Percentiles rank a stretch among this genome's conserved stretches.
phyloP scores from a whole-genome alignment of 192 early-diverging fungal species.

The Coemansia brasiliensis region DNA sequence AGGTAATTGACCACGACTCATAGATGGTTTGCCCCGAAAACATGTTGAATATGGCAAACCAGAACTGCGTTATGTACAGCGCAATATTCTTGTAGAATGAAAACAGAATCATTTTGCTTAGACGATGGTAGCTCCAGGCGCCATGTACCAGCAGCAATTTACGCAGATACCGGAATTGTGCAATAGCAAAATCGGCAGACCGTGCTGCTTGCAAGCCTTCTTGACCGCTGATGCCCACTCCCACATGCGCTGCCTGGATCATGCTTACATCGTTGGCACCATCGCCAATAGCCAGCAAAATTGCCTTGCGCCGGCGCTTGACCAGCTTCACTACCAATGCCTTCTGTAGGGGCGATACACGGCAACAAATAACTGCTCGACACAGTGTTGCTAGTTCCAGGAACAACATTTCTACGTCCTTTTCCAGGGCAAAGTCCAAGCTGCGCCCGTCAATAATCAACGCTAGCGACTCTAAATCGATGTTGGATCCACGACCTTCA shows the following conservation, averaged over 20 bases:
- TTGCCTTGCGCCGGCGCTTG: conserved; percentile 83
- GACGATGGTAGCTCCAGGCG: conserved; percentile 93
- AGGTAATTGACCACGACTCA: conserved; percentile 96
- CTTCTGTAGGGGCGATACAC: conserved; percentile 97
- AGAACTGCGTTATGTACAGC: conserved; percentile 97
- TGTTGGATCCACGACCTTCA: conserved; percentile 51
- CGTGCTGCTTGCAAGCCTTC: conserved; percentile 97
- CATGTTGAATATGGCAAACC: conserved; percentile 91
- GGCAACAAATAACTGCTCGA: conserved; percentile 96
- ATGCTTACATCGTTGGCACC: conserved; percentile 99
- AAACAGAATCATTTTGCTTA: conserved; percentile 94
- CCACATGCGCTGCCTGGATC: conserved; percentile 99
- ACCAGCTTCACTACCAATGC: conserved; percentile 98
- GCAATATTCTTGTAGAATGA: conserved; percentile 99
- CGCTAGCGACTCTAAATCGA: conserved; percentile 70
- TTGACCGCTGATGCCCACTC: conserved; percentile 93
- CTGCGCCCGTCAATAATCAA: conserved; percentile 95
- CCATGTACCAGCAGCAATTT: conserved; percentile 97
- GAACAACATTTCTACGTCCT: conserved; percentile 76
- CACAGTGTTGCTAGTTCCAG: conserved; percentile 89
- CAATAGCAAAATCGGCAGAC: conserved; percentile 97
- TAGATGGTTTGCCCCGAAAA: conserved; percentile 97
- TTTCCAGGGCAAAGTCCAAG: conserved; percentile 90
- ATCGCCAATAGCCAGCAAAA: conserved; percentile 96
- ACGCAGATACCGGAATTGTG: conserved; percentile 92